Evolutionary conservation across 495 filamentous ascomycete genomes (phyloP), one percentile per base, ranked within the genome.

Genomic region (Penicillium parvum): DNA sequence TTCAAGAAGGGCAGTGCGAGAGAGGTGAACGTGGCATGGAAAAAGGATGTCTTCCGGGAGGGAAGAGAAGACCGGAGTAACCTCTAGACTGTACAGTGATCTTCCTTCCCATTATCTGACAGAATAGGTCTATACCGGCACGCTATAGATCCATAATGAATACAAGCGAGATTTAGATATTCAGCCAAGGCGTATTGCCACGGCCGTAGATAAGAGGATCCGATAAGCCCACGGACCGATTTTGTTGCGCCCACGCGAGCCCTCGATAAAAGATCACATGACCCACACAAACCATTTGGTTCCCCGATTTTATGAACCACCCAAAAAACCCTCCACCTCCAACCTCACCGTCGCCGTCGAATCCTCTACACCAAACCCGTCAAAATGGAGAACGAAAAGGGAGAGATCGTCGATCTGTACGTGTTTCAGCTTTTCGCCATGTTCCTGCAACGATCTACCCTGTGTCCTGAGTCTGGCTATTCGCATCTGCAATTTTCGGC

Each of bases 381-480:
- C 67, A 82, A 74, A 65, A 94, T 94, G 88, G 88, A 95, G 76
- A 94, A 94, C 84, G 88, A 94, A 74, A 88, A 88, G 76, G 91
- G 92, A 79, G 89, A 96, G 68, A 87, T 96, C 75, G 92, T 97
- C 72, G 92, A 98, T 76, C 88, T 98, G 88, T 96, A 82, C 64
- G 80, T 74, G 35, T 30, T 34, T 45, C 40, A 12, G 33, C 28
- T 34, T 38, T 43, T 22, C 21, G 33, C 47, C 37, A 38, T 34
- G 37, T 33, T 34, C 22, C 32, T 44, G 37, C 45, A 25, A 37
- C 37, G 41, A 43, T 43, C 17, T 25, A 17, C 33, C 39, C 47
- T 26, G 27, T 55, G 44, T 36, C 41, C 45, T 47, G 43, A 49
- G 28, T 51, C 53, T 53, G 42, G 37, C 38, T 57, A 49, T 27